Base-by-base conservation (phyloP, 2,329 filamentous ascomycete genomes). In the Cercospora sp. region DNA sequence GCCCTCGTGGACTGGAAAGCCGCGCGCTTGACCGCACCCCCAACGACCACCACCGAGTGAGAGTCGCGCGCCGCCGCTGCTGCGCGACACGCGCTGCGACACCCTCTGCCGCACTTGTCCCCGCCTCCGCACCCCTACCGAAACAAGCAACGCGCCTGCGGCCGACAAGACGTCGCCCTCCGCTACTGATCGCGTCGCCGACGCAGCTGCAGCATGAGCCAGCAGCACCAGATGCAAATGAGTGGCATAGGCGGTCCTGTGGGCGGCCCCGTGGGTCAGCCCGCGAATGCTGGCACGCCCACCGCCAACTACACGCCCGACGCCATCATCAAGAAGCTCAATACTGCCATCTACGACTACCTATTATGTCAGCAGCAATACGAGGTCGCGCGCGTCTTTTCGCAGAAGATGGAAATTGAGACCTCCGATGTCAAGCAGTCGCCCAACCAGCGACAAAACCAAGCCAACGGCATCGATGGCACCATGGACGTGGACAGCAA, bases 281-380 rank as follows among this genome's bases (percentile, higher is more conserved):
- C 85, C 36, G 70, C 64, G 66, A 75, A 74, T 66, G 74, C 71
- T 18, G 72, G 73, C 63, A 77, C 75, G 20, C 75, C 76, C 48
- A 74, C 69, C 62, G 70, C 67, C 20, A 64, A 55, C 33, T 67
- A 72, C 57, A 67, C 69, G 33, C 58, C 69, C 36, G 75, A 83
- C 83, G 77, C 85, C 86, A 85, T 90, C 90, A 69, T 76, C 67
- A 77, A 76, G 67, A 74, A 80, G 71, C 87, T 95, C 62, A 94
- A 94, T 81, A 94, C 92, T 20, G 94, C 94, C 79, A 95, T 95
- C 73, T 95, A 94, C 84, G 92, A 95, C 77, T 94, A 95, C 79
- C 94, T 98, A 72, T 84, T 97, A 72, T 92, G 91, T 76, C 91
- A 93, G 79, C 87, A 89, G 73, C 92, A 97, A 86, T 90, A 87